A percentile compares a stretch with the other conserved stretches of the same genome.
Evolutionary conservation across 176 grass and related monocot genomes (phyloP).

Genomic region (Elymus sibiricus): DNA sequence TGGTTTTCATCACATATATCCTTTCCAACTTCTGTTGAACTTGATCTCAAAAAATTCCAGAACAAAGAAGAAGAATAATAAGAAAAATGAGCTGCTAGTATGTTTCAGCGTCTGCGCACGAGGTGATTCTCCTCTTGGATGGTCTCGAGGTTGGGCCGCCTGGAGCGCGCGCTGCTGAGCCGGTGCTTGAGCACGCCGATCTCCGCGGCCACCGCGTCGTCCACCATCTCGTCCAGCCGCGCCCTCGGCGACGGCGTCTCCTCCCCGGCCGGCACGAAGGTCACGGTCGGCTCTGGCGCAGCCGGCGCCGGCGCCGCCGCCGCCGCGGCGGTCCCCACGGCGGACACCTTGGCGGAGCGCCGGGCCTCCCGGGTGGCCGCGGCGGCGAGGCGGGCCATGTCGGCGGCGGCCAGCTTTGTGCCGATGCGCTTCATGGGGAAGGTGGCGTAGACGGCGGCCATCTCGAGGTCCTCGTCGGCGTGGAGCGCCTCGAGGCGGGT

Average conservation of each 20-base stretch:
- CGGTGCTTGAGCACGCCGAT: constrained; percentile 64
- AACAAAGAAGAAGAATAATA: background rate
- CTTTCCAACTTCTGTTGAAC: background rate
- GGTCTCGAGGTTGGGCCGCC: constrained; percentile 81
- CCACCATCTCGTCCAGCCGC: constrained; percentile 47
- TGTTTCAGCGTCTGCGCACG: constrained; percentile 17
- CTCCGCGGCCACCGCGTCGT: constrained; percentile 35
- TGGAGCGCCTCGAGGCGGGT: constrained; percentile 52
- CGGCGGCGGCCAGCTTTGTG: constrained; percentile 30
- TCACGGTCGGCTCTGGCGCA: background rate
- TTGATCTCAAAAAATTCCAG: background rate
- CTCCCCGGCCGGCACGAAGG: background rate
- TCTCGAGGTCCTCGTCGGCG: constrained; percentile 81
- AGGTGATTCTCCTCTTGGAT: constrained; percentile 66
- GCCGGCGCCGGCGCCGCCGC: background rate
- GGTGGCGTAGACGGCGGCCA: constrained; percentile 50
- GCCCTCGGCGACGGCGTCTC: background rate
- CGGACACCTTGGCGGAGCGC: constrained; percentile 38
- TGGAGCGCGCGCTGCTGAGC: constrained; percentile 49
- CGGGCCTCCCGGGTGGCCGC: constrained; percentile 45
- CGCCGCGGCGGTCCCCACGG: background rate
- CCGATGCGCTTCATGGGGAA: constrained; percentile 77
- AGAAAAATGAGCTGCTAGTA: background rate
- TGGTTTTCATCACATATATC: background rate
- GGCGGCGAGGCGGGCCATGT: constrained; percentile 51